phyloP scores from a whole-genome alignment of 2,329 filamentous ascomycete species.

The Aspergillus quadricinctus region DNA sequence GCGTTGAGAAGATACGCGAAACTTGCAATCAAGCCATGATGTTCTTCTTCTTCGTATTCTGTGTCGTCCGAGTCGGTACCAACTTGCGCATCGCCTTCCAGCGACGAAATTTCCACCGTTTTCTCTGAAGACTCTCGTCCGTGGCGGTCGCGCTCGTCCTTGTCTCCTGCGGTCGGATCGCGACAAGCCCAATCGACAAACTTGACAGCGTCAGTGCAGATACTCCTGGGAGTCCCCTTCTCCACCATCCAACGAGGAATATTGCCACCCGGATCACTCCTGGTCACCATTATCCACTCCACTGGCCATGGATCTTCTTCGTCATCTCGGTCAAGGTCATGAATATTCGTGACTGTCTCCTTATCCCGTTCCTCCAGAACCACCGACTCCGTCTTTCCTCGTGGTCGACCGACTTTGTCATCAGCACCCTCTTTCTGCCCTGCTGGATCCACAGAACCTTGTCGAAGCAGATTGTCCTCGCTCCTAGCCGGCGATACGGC shows the following conservation, averaged over 20 bases:
- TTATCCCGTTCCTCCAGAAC: slow-evolving; percentile 38
- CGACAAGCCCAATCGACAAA: slow-evolving; percentile 73
- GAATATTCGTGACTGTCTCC: neutral
- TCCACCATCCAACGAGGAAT: slow-evolving; percentile 92
- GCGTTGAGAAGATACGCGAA: slow-evolving; percentile 33
- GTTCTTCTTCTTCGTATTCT: slow-evolving; percentile 8
- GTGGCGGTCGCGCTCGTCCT: slow-evolving; percentile 8
- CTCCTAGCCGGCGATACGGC: slow-evolving; percentile 1
- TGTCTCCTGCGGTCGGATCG: slow-evolving; percentile 42
- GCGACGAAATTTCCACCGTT: neutral
- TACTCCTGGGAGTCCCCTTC: slow-evolving; percentile 75
- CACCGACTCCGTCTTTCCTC: slow-evolving; percentile 31
- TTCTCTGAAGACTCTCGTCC: neutral
- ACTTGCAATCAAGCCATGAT: slow-evolving; percentile 34
- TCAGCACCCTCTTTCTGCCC: slow-evolving; percentile 12
- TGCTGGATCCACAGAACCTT: neutral
- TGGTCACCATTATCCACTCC: slow-evolving; percentile 91
- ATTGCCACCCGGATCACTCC: slow-evolving; percentile 81
- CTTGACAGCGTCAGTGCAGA: slow-evolving; percentile 72
- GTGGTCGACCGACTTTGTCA: slow-evolving; percentile 21
- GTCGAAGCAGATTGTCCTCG: slow-evolving; percentile 4
- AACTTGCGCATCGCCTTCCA: neutral
- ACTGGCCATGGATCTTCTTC: slow-evolving; percentile 60
- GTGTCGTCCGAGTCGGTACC: neutral
- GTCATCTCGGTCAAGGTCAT: slow-evolving; percentile 19